These are phyloP conservation scores for Zizania latifolia DNA, from an alignment of 176 grass and related monocot species.

Conservation along the genomic window DNA sequence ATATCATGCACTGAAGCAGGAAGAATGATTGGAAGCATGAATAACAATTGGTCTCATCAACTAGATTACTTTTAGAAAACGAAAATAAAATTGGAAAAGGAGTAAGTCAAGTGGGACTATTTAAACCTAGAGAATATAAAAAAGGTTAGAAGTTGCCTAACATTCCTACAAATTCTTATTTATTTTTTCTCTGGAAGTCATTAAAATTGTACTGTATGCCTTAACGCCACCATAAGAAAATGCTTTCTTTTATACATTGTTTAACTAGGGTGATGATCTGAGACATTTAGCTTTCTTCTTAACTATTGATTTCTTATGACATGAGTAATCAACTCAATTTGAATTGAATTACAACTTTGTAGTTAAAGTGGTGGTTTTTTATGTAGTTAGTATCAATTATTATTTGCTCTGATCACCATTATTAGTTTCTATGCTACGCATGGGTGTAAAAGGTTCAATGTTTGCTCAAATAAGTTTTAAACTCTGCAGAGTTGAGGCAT, in stretches of 20 bases:
- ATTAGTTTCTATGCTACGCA: neutral
- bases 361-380: neutral
- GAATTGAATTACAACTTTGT: neutral
- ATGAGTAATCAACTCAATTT: neutral
- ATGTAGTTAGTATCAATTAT: neutral
- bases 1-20: constrained; percentile 11
- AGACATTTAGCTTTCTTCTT: neutral
- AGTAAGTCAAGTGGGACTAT: neutral
- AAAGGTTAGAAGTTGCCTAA: neutral
- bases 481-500: neutral
- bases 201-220: neutral
- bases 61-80: neutral
- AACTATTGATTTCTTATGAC: neutral
- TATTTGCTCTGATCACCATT: neutral
- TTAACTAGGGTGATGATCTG: neutral
- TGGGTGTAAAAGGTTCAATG: neutral
- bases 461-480: neutral
- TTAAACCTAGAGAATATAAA: neutral
- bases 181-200: neutral
- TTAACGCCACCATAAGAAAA: neutral
- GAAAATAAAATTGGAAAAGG: neutral
- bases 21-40: constrained; percentile 1
- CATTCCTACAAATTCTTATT: neutral
- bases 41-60: neutral
- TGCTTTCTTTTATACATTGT: neutral